Evolutionary conservation across 2,329 filamentous ascomycete species (phyloP), one percentile per base, ranked within the genome.

Genomic region (Colletotrichum filicis): DNA sequence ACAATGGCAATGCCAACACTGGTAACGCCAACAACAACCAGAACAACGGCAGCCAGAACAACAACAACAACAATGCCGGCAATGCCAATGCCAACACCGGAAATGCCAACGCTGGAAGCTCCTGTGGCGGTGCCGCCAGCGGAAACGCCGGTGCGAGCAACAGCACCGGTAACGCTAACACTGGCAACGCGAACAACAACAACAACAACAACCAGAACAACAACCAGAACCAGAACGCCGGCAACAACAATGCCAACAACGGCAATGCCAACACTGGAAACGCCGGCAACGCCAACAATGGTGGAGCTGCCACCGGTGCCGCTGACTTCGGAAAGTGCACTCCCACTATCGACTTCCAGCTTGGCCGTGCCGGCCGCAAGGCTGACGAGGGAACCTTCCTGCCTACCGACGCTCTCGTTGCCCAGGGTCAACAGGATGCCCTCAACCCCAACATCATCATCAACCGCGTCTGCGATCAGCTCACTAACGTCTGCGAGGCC

Each of bases 371-470:
- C 61, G 86, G 86, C 22, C 88, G 89, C 68, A 79, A 83, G 9
- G 81, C 84, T 32, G 81, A 81, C 62, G 89, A 90, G 79, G 88
- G 86, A 77, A 90, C 89, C 57, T 92, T 92, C 85, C 84, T 90
- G 75, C 87, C 90, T 56, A 85, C 83, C 22, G 90, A 92, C 78
- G 80, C 86, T 7, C 77, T 88, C 8, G 86, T 90, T 46, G 86
- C 86, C 75, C 79, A 88, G 78, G 89, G 88, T 57, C 89, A 91
- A 80, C 80, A 86, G 74, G 89, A 91, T 73, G 88, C 89, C 46
- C 81, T 91, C 14, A 91, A 91, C 85, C 89, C 89, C 49, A 89
- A 88, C 82, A 91, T 91, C 83, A 91, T 91, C 83, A 91, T 88
- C 77, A 91, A 90, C 82, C 85, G 88, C 22, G 87, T 91, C 76